Evolutionary conservation across 805 yeast species (phyloP).

Genomic region (Tetrapisispora iriomotensis): DNA sequence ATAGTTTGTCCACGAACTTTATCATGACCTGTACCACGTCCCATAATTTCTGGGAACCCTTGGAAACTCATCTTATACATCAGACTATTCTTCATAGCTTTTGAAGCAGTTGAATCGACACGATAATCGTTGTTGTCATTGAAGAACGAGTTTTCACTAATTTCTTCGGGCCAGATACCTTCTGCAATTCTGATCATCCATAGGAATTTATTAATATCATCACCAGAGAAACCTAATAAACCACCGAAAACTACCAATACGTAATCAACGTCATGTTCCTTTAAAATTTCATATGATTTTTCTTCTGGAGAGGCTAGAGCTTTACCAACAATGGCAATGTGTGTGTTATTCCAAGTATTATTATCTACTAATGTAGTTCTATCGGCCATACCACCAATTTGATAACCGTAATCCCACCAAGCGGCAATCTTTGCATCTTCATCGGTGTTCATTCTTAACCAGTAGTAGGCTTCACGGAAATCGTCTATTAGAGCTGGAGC

Average conservation of each 20-base stretch:
- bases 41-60: slow-evolving; percentile 65
- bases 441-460: slow-evolving; percentile 96
- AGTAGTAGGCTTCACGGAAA: slow-evolving; percentile 96
- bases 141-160: slow-evolving; percentile 75
- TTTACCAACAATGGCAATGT: slow-evolving; percentile 97
- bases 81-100: slow-evolving; percentile 78
- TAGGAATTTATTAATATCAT: slow-evolving; percentile 88
- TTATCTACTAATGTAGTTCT: slow-evolving; percentile 96
- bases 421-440: slow-evolving; percentile 95
- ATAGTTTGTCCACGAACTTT: slow-evolving; percentile 83
- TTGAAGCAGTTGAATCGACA: slow-evolving; percentile 72
- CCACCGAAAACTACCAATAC: slow-evolving; percentile 93
- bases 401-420: slow-evolving; percentile 99
- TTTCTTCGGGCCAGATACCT: slow-evolving; percentile 99
- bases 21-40: slow-evolving; percentile 54
- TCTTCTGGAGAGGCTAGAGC: slow-evolving; percentile 92
- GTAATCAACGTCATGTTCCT: slow-evolving; percentile 90
- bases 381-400: slow-evolving; percentile 99
- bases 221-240: slow-evolving; percentile 85
- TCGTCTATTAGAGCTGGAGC: slow-evolving; percentile 81
- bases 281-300: slow-evolving; percentile 76
- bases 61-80: slow-evolving; percentile 94
- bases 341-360: slow-evolving; percentile 99
- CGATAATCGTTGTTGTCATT: slow-evolving; percentile 79
- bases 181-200: slow-evolving; percentile 99